Conservation (phyloP, 2,329 filamentous ascomycete genomes). For the Dryadomyces quercivorus region DNA sequence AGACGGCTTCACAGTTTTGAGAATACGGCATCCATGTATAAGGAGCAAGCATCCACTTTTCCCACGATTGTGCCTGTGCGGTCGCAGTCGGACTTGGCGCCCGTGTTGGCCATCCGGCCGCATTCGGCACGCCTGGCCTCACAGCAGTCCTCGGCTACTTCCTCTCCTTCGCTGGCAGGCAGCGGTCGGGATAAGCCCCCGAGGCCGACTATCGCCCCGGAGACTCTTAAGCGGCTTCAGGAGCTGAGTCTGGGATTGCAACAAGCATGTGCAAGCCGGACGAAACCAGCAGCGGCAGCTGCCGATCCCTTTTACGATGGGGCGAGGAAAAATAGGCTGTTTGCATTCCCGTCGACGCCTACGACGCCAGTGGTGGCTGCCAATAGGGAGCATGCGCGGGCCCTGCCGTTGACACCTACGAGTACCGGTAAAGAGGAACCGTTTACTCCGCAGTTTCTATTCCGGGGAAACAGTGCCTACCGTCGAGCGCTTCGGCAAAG, state of each 20-base stretch:
- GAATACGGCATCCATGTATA: not conserved
- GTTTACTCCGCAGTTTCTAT: slow-evolving; percentile 25
- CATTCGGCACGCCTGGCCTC: not conserved
- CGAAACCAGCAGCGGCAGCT: not conserved
- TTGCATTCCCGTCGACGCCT: slow-evolving; percentile 8
- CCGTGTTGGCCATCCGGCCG: not conserved
- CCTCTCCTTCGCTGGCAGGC: slow-evolving; percentile 11
- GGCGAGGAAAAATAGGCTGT: not conserved
- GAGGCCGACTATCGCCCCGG: not conserved
- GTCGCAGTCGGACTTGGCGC: not conserved
- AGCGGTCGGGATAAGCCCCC: slow-evolving; percentile 8
- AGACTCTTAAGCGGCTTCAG: slow-evolving; percentile 6
- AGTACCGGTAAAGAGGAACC: slow-evolving; percentile 4
- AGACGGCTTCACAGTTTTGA: not conserved
- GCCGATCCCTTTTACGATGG: slow-evolving; percentile 8
- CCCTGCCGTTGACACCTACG: not conserved
- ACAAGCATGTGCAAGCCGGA: slow-evolving; percentile 1
- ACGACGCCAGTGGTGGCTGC: slow-evolving; percentile 2
- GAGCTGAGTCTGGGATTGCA: slow-evolving; percentile 9
- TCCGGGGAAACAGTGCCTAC: slow-evolving; percentile 43
- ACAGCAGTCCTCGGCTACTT: not conserved
- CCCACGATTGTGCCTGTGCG: not conserved
- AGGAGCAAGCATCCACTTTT: not conserved
- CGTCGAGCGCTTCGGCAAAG: slow-evolving; percentile 36
- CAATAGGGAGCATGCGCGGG: not conserved